A percentile compares a stretch with the other conserved stretches of the same genome.
phyloP scores from a whole-genome alignment of 176 grass and related monocot species.

The Aechmea fasciata region DNA sequence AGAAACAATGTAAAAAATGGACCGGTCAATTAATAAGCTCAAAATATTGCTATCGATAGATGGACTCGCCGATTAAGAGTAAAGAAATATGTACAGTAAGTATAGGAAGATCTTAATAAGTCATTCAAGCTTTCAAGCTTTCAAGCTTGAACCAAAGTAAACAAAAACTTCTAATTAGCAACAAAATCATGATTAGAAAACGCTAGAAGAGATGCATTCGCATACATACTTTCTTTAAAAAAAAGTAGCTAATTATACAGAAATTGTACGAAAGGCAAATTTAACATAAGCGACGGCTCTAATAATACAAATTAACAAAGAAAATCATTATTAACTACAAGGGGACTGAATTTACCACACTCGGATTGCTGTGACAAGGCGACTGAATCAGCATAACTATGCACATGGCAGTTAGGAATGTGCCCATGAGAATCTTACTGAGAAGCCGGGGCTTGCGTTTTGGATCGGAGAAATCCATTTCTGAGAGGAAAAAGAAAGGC shows the following conservation, averaged over 20 bases:
- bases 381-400: slow-evolving; percentile 77
- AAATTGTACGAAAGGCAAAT: too few relatives aligned
- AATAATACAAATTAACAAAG: not conserved
- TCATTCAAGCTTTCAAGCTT: too few relatives aligned
- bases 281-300: too few relatives aligned
- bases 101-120: too few relatives aligned
- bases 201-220: too few relatives aligned
- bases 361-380: slow-evolving; percentile 45
- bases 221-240: too few relatives aligned
- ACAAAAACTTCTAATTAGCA: too few relatives aligned
- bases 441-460: slow-evolving; percentile 59
- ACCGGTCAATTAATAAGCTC: not conserved
- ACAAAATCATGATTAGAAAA: too few relatives aligned
- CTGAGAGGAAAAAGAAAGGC: slow-evolving; percentile 21
- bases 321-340: not conserved
- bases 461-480: slow-evolving; percentile 76
- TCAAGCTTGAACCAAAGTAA: too few relatives aligned
- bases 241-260: too few relatives aligned
- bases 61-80: not conserved
- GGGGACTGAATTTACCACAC: slow-evolving; percentile 31
- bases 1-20: not conserved
- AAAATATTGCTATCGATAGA: not conserved
- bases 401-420: slow-evolving; percentile 63
- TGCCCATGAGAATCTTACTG: slow-evolving; percentile 58
- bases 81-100: not conserved